Conservation (phyloP, 306 rosid genomes). For the Hippophae gyantsensis region DNA sequence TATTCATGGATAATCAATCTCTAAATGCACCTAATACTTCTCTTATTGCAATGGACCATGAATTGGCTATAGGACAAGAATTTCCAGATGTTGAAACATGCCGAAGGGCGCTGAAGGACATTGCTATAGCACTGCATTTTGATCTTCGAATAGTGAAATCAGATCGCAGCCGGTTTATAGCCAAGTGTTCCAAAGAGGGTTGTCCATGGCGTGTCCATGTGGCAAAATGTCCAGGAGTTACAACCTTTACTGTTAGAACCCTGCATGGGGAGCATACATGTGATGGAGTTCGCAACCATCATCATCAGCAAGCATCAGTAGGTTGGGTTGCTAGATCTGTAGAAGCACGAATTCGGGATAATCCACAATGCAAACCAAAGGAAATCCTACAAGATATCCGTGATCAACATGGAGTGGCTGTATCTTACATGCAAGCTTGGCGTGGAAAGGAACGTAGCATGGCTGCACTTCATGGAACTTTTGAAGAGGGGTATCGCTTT, state of each 20-base stretch:
- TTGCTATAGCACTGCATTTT: slow-evolving; percentile 92
- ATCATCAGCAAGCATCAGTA: slow-evolving; percentile 99
- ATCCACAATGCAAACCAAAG: slow-evolving; percentile 89
- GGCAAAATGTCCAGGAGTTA: slow-evolving; percentile 94
- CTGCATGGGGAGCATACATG: slow-evolving; percentile 89
- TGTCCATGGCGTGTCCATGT: slow-evolving; percentile 99
- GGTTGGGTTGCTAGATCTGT: slow-evolving; percentile 99
- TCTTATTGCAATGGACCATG: slow-evolving; percentile 34
- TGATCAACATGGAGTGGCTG: slow-evolving; percentile 97
- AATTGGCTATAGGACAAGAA: slow-evolving; percentile 82
- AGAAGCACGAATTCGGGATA: slow-evolving; percentile 84
- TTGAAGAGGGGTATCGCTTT: slow-evolving; percentile 85
- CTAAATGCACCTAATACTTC: slow-evolving; percentile 35
- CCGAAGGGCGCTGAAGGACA: slow-evolving; percentile 81
- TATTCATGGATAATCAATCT: slow-evolving; percentile 62
- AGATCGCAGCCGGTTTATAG: slow-evolving; percentile 94
- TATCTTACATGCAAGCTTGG: slow-evolving; percentile 99
- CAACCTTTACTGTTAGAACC: slow-evolving; percentile 87
- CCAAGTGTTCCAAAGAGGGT: slow-evolving; percentile 97
- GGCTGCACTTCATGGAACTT: slow-evolving; percentile 99
- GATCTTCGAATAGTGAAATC: slow-evolving; percentile 97
- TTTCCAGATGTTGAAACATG: slow-evolving; percentile 97
- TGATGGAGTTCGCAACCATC: slow-evolving; percentile 90
- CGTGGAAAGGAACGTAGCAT: slow-evolving; percentile 98
- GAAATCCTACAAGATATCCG: slow-evolving; percentile 93